Percentiles rank a stretch among this genome's conserved stretches.
phyloP scores from a whole-genome alignment of 1,284 basidiomycete genomes.

The Neotropicomus parvogracilis region DNA sequence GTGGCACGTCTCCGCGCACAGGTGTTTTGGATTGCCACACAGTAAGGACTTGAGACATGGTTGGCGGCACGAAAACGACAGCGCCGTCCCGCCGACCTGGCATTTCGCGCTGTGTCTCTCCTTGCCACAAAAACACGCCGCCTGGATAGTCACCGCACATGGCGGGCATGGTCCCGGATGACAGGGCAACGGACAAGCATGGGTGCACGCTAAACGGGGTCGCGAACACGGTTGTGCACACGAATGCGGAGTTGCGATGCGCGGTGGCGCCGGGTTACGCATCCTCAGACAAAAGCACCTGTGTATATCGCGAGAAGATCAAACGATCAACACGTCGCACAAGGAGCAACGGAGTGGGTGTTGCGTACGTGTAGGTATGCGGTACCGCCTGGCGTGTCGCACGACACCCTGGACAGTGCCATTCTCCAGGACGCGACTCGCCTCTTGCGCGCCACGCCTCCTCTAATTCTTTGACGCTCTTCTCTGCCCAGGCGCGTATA shows the following conservation, averaged over 20 bases:
- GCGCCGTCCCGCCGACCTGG: constrained; percentile 35
- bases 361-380: constrained; percentile 61
- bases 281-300: constrained; percentile 84
- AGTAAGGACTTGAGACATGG: constrained; percentile 53
- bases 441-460: constrained; percentile 76
- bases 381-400: constrained; percentile 65
- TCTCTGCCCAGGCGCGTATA: constrained; percentile 73
- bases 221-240: constrained; percentile 79
- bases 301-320: neutral
- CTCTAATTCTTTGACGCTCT: constrained; percentile 71
- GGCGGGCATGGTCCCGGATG: constrained; percentile 82
- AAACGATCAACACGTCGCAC: neutral
- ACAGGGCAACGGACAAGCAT: constrained; percentile 69
- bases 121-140: constrained; percentile 67
- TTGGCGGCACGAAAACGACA: constrained; percentile 50
- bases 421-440: constrained; percentile 66
- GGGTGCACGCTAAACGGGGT: constrained; percentile 58
- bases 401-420: constrained; percentile 89
- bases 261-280: constrained; percentile 66
- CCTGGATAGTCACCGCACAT: constrained; percentile 48
- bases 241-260: constrained; percentile 78
- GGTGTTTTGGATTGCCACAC: constrained; percentile 65
- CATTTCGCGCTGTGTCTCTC: constrained; percentile 65
- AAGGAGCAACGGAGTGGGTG: neutral
- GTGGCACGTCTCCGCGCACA: constrained; percentile 64